Evolutionary conservation across 2,329 filamentous ascomycete species (phyloP).

Genomic region (Neonectria coccinea): DNA sequence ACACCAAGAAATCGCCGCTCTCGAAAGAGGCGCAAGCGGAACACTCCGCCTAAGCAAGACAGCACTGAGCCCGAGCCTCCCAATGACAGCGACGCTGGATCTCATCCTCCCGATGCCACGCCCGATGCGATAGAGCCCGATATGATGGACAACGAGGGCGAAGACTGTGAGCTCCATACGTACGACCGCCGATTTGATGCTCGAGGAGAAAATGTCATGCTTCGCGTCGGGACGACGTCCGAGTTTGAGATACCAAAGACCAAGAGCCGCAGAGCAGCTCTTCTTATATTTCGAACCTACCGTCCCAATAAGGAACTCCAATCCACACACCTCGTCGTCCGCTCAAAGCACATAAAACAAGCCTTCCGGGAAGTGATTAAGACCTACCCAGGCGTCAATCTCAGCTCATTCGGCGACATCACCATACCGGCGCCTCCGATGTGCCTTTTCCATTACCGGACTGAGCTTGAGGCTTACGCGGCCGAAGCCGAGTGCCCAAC

Average conservation of each 20-base stretch:
- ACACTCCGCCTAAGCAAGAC: too few species aligned
- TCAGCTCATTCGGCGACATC: background rate
- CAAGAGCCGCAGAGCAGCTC: background rate
- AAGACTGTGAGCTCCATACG: slow-evolving; percentile 2
- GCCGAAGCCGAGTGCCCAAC: background rate
- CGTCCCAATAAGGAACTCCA: background rate
- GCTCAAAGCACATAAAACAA: slow-evolving; percentile 5
- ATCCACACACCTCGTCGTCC: background rate
- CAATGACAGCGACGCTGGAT: too few species aligned
- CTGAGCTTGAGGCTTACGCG: slow-evolving; percentile 1
- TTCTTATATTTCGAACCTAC: background rate
- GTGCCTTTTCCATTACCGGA: slow-evolving; percentile 11
- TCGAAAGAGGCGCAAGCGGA: too few species aligned
- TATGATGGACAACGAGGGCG: background rate
- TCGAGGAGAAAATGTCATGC: background rate
- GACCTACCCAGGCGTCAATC: background rate
- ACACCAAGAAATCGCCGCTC: too few species aligned
- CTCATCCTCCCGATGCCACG: too few species aligned
- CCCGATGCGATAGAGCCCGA: too few species aligned
- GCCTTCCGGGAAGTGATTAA: slow-evolving; percentile 2
- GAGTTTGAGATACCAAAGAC: background rate
- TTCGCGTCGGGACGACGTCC: slow-evolving; percentile 2
- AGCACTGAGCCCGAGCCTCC: too few species aligned
- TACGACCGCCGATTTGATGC: slow-evolving; percentile 3
- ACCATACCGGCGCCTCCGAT: background rate